Evolutionary conservation across 2,329 filamentous ascomycete species (phyloP).

Genomic region (Paramyrothecium roridum): DNA sequence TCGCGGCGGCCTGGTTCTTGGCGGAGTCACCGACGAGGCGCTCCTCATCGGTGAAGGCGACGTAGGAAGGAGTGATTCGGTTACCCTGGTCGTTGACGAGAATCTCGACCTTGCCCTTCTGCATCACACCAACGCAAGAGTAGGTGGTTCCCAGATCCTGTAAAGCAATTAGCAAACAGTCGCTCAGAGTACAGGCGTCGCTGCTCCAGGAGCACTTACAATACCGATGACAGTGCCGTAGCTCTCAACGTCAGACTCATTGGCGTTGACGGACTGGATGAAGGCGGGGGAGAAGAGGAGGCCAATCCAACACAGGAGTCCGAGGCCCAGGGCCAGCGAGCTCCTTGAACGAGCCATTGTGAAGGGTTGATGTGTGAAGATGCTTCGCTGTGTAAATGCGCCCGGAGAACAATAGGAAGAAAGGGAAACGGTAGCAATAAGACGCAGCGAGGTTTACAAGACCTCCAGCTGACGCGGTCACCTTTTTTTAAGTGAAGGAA

Average conservation of each 20-base stretch:
- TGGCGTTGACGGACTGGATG: slow-evolving; percentile 70
- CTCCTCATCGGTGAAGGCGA: slow-evolving; percentile 96
- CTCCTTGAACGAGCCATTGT: slow-evolving; percentile 58
- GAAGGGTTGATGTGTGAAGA: slow-evolving; percentile 14
- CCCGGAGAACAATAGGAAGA: slow-evolving; percentile 14
- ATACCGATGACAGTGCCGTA: slow-evolving; percentile 94
- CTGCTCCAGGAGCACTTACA: slow-evolving; percentile 48
- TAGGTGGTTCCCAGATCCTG: slow-evolving; percentile 84
- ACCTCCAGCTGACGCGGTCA: slow-evolving; percentile 27
- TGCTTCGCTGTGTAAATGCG: slow-evolving; percentile 15
- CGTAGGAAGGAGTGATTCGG: slow-evolving; percentile 92
- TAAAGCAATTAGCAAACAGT: slow-evolving; percentile 10
- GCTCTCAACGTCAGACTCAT: slow-evolving; percentile 61
- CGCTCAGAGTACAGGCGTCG: not conserved
- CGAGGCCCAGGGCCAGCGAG: slow-evolving; percentile 76
- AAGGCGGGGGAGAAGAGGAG: slow-evolving; percentile 87
- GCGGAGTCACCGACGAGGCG: slow-evolving; percentile 95
- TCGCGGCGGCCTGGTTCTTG: slow-evolving; percentile 88
- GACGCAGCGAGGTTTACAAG: slow-evolving; percentile 21
- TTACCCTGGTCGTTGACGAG: slow-evolving; percentile 96
- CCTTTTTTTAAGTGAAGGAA: slow-evolving; percentile 17
- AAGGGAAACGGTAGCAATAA: slow-evolving; percentile 19
- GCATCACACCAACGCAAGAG: slow-evolving; percentile 93
- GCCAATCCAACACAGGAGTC: slow-evolving; percentile 87
- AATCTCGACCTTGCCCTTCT: slow-evolving; percentile 92